Percentiles rank a stretch among this genome's conserved stretches.
Conservation (phyloP, 768 basidiomycete species). For the Hydnomerulius pinastri region DNA sequence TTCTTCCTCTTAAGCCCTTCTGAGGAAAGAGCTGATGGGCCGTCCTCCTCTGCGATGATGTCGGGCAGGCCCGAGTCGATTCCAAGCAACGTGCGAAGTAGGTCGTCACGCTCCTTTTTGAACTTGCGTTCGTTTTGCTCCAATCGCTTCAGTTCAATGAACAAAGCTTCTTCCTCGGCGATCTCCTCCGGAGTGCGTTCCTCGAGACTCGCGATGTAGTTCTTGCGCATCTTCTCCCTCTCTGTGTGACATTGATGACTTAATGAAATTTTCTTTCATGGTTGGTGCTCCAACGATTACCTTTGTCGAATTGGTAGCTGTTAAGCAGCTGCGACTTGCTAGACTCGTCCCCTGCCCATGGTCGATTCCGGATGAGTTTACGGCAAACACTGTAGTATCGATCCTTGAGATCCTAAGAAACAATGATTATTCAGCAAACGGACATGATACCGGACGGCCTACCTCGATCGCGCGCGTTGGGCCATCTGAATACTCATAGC, state of each 20-base stretch:
- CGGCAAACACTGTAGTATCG: conserved; percentile 92
- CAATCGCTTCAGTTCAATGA: conserved; percentile 90
- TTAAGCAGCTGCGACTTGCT: conserved; percentile 66
- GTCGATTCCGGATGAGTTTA: conserved; percentile 79
- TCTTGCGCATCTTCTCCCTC: conserved; percentile 85
- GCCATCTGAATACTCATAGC: conserved; percentile 75
- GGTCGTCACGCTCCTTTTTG: conserved; percentile 84
- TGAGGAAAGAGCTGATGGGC: conserved; percentile 43
- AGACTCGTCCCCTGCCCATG: conserved; percentile 82
- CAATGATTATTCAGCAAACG: not conserved
- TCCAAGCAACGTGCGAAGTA: conserved; percentile 80
- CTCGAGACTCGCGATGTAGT: conserved; percentile 85
- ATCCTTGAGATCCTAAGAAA: conserved; percentile 82
- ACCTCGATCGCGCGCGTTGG: conserved; percentile 71
- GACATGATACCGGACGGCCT: not conserved
- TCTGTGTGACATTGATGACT: no score
- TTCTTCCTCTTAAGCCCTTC: conserved; percentile 62
- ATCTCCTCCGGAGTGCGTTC: conserved; percentile 87
- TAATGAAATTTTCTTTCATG: no score
- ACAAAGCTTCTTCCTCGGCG: conserved; percentile 93
- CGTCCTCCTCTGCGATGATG: conserved; percentile 64
- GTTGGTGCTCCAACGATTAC: conserved; percentile 35
- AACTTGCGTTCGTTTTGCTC: conserved; percentile 91
- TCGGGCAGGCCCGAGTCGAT: conserved; percentile 86
- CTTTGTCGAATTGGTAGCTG: conserved; percentile 86